These are phyloP conservation scores for Fraxinus excelsior DNA, from an alignment of 257 asterid genomes.

Conservation along the genomic window DNA sequence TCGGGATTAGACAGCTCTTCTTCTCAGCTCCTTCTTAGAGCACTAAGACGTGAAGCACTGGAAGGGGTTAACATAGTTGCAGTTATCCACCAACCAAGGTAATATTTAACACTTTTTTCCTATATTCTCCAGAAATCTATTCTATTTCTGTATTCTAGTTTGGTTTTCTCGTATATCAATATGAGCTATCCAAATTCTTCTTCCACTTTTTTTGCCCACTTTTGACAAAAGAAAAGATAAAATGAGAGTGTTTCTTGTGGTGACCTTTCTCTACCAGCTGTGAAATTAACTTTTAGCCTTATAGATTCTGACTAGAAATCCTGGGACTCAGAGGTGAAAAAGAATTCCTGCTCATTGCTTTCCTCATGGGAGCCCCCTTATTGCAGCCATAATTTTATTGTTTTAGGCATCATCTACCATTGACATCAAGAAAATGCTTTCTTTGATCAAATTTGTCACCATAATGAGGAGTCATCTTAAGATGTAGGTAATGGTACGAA, in stretches of 20 bases:
- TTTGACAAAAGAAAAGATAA: neutral
- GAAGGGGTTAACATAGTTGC: constrained; percentile 89
- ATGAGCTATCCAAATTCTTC: neutral
- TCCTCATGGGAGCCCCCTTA: neutral
- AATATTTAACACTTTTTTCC: constrained; percentile 9
- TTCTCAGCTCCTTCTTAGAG: constrained; percentile 88
- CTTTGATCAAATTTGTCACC: neutral
- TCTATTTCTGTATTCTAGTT: neutral
- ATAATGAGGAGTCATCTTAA: neutral
- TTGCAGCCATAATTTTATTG: neutral
- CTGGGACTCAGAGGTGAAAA: neutral
- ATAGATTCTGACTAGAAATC: neutral
- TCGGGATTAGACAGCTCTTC: constrained; percentile 96
- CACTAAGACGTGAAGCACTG: constrained; percentile 93
- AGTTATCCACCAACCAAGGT: constrained; percentile 98
- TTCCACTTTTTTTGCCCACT: neutral
- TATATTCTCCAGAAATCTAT: neutral
- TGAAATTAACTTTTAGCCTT: neutral
- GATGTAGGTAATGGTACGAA: neutral
- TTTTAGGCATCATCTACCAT: neutral
- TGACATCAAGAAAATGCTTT: neutral
- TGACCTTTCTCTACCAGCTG: neutral
- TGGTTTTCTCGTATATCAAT: neutral
- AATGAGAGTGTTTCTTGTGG: neutral
- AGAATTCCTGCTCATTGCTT: neutral